Conservation (phyloP, 176 grass and related monocot genomes). For the Cocos nucifera region DNA sequence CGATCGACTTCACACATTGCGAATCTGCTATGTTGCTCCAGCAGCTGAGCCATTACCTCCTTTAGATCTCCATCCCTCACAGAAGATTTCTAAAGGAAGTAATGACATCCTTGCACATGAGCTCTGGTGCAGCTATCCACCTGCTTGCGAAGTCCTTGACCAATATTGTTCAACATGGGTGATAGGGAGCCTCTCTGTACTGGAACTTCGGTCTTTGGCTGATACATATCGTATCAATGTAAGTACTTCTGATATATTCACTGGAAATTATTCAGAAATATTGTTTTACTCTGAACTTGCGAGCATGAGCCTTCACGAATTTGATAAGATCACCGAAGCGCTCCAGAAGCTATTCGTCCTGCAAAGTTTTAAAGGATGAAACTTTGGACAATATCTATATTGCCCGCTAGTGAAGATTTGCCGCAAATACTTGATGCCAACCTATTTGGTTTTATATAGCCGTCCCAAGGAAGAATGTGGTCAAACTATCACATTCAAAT, state of each 20-base stretch:
- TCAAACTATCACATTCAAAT: too few species aligned
- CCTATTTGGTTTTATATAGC: too few species aligned
- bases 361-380: background rate
- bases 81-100: too few species aligned
- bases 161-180: constrained; percentile 47
- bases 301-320: constrained; percentile 77
- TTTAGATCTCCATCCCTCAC: constrained; percentile 96
- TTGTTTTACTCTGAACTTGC: constrained; percentile 23
- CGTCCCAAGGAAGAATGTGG: too few species aligned
- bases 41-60: constrained; percentile 60
- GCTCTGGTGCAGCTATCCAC: constrained; percentile 81
- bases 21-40: constrained; percentile 79
- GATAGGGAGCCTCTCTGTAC: constrained; percentile 45
- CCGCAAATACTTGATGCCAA: too few species aligned
- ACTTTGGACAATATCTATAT: too few species aligned
- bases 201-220: constrained; percentile 45
- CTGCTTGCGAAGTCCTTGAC: constrained; percentile 79
- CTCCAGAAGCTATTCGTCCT: constrained; percentile 89
- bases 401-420: too few species aligned
- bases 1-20: constrained; percentile 70
- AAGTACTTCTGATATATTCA: background rate
- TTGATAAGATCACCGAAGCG: constrained; percentile 75
- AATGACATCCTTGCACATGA: constrained; percentile 98
- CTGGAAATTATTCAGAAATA: background rate
- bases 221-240: constrained; percentile 12